phyloP scores from a whole-genome alignment of 202 grass and related monocot genomes.

The Digitaria exilis region DNA sequence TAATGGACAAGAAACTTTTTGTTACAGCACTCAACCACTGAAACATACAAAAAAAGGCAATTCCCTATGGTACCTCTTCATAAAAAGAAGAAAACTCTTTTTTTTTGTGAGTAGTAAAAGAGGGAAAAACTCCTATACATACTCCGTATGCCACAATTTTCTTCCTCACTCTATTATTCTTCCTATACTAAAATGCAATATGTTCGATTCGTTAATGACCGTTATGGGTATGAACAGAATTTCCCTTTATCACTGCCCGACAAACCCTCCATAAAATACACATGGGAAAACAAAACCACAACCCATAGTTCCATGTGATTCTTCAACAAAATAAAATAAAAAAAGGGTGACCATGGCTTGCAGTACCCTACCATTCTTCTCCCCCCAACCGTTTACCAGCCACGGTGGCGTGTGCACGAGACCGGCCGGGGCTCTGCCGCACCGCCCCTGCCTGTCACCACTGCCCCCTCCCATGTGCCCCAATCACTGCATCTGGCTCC shows the following conservation, averaged over 20 bases:
- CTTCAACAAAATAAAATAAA: neutral
- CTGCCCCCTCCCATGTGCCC: slow-evolving; percentile 56
- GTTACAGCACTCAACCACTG: neutral
- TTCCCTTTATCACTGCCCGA: neutral
- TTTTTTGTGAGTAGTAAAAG: too few species aligned
- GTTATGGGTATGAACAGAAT: slow-evolving; percentile 6
- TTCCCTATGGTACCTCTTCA: neutral
- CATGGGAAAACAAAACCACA: neutral
- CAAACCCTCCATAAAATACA: neutral
- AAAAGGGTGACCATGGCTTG: neutral
- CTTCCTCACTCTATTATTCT: neutral
- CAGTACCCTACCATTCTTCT: neutral
- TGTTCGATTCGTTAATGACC: neutral
- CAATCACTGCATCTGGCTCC: slow-evolving; percentile 52
- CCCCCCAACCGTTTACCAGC: neutral
- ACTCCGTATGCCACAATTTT: too few species aligned
- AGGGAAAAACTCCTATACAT: neutral
- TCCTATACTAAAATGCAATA: neutral
- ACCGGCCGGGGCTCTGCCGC: too few species aligned
- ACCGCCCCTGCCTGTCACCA: slow-evolving; percentile 41
- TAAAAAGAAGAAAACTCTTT: neutral
- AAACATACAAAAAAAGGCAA: neutral
- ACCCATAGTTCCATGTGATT: neutral
- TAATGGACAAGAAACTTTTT: neutral
- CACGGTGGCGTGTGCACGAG: too few species aligned